phyloP scores from a whole-genome alignment of 352 stramenopile genomes.

The Pythium folliculosum region DNA sequence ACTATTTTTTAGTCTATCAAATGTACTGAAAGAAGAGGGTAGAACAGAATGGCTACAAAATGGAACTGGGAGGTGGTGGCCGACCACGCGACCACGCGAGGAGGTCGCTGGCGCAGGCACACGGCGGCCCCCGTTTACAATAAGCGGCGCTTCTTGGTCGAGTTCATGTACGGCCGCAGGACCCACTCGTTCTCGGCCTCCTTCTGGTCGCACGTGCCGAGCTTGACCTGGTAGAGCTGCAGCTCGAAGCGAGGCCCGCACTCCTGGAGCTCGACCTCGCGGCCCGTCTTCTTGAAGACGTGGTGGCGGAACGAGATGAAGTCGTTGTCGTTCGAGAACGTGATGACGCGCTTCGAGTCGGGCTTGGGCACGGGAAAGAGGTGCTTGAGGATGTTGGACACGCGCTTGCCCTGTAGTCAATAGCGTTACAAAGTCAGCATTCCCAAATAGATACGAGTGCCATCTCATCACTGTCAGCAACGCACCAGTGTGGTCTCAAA shows the following conservation, averaged over 20 bases:
- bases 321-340: slow-evolving; percentile 98
- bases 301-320: slow-evolving; percentile 99
- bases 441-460: no score
- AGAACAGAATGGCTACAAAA: slow-evolving; percentile 3
- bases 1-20: slow-evolving; percentile 5
- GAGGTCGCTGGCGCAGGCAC: no score
- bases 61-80: no score
- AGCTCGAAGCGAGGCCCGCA: slow-evolving; percentile 98
- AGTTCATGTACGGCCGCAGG: slow-evolving; percentile 99
- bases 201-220: slow-evolving; percentile 98
- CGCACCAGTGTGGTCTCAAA: slow-evolving; percentile 91
- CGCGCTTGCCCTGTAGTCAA: slow-evolving; percentile 80
- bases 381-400: slow-evolving; percentile 98
- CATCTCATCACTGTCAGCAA: background rate
- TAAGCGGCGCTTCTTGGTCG: slow-evolving; percentile 95
- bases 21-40: slow-evolving; percentile 2
- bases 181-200: slow-evolving; percentile 99
- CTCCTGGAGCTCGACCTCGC: slow-evolving; percentile 95
- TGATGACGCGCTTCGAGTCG: slow-evolving; percentile 97
- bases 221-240: slow-evolving; percentile 97
- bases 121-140: slow-evolving; percentile 50
- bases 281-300: slow-evolving; percentile 95
- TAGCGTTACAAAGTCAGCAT: background rate
- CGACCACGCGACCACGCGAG: no score
- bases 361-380: slow-evolving; percentile 97